A percentile compares a stretch with the other conserved stretches of the same genome.
phyloP scores from a whole-genome alignment of 73 alveolate genomes.

The Stentor roeselii region DNA sequence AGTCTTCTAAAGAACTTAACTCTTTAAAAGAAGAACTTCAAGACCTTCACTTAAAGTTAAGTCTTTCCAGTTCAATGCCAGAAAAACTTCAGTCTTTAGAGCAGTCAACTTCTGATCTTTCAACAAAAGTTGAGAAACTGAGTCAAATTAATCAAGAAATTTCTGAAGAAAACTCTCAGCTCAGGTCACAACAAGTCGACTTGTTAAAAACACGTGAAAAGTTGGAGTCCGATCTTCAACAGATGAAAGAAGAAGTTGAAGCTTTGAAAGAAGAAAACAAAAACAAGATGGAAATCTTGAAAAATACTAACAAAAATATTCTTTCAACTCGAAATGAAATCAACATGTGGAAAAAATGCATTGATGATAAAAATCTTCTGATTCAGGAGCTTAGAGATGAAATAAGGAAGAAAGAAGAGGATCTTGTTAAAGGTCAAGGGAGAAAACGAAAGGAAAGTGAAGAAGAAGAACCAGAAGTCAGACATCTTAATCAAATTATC shows the following conservation, averaged over 20 bases:
- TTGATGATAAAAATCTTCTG: conserved; percentile 16
- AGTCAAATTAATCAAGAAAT: not conserved
- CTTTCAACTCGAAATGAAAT: conserved; percentile 12
- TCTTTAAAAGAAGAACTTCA: not conserved
- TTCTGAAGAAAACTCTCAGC: not conserved
- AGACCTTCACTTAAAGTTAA: not conserved
- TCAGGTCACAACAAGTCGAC: not conserved
- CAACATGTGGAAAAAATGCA: conserved; percentile 25
- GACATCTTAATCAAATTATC: not conserved
- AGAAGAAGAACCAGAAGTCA: conserved; percentile 15
- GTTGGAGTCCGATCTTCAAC: conserved; percentile 7
- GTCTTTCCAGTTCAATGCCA: not conserved
- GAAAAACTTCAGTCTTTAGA: not conserved
- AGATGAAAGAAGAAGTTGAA: conserved; percentile 8
- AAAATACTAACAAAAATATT: conserved; percentile 26
- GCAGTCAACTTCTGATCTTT: not conserved
- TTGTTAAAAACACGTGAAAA: not conserved
- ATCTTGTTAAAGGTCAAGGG: not conserved
- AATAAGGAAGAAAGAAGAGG: not conserved
- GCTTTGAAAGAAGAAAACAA: conserved; percentile 32
- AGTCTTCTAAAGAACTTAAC: not conserved
- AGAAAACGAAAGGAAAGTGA: not conserved
- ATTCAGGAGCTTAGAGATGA: conserved; percentile 25
- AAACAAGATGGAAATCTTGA: conserved; percentile 9
- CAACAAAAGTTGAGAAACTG: not conserved